These are phyloP conservation scores for Paramarasmius palmivorus DNA, from an alignment of 1,284 basidiomycete genomes.

Conservation along the genomic window DNA sequence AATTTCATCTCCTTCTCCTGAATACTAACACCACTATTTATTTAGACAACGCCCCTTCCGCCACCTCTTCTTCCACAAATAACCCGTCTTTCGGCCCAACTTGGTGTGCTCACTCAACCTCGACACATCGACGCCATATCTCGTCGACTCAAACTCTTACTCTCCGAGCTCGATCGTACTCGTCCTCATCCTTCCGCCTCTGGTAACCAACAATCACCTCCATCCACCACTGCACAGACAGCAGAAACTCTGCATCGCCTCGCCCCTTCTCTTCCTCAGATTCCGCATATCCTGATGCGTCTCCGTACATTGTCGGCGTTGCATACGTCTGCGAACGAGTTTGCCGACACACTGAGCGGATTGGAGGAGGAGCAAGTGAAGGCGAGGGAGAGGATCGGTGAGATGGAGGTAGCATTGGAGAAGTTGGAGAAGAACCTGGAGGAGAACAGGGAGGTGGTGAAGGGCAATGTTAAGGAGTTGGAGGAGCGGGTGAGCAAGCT, in stretches of 20 bases:
- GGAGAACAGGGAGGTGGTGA: constrained; percentile 74
- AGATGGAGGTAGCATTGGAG: constrained; percentile 69
- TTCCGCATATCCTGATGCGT: constrained; percentile 89
- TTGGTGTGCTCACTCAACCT: constrained; percentile 90
- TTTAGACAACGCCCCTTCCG: constrained; percentile 65
- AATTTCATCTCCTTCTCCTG: not conserved
- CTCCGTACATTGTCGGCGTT: constrained; percentile 82
- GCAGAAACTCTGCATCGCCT: constrained; percentile 82
- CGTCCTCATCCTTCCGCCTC: constrained; percentile 45
- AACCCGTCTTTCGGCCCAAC: constrained; percentile 80
- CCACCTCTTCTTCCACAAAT: constrained; percentile 83
- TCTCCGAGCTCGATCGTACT: constrained; percentile 89
- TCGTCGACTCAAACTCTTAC: constrained; percentile 87
- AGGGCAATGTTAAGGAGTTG: constrained; percentile 69
- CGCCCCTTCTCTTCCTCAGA: constrained; percentile 84
- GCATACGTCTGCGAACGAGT: constrained; percentile 81
- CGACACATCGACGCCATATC: constrained; percentile 97
- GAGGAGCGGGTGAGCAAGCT: constrained; percentile 64
- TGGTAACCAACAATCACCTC: constrained; percentile 36
- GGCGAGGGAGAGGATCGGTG: constrained; percentile 60
- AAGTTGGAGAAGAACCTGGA: constrained; percentile 77
- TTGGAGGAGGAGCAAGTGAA: constrained; percentile 74
- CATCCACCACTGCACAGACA: constrained; percentile 43
- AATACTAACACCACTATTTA: not conserved
- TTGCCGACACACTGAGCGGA: constrained; percentile 69